These are phyloP conservation scores for Naematelia encephala DNA, from an alignment of 768 basidiomycete genomes.

Conservation along the genomic window DNA sequence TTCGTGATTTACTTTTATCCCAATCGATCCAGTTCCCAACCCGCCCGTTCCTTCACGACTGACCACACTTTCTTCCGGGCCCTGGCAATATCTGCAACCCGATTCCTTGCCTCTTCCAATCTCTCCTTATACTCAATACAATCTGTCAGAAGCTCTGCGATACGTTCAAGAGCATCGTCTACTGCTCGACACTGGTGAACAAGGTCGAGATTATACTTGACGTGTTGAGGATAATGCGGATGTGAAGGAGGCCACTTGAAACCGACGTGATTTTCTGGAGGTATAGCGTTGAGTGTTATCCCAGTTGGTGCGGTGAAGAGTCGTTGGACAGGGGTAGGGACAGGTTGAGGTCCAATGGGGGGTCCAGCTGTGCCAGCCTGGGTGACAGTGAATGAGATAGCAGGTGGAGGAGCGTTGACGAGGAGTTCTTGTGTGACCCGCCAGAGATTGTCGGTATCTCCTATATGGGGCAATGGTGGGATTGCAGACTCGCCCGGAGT, in stretches of 20 bases:
- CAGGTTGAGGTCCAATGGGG: slow-evolving; percentile 5
- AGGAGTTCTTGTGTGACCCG: slow-evolving; percentile 38
- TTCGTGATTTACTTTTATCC: slow-evolving; percentile 1
- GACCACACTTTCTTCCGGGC: slow-evolving; percentile 50
- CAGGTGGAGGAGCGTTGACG: slow-evolving; percentile 19
- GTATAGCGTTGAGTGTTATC: slow-evolving; percentile 30
- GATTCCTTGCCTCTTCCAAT: slow-evolving; percentile 48
- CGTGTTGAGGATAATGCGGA: slow-evolving; percentile 18
- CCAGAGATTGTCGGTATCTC: slow-evolving; percentile 41
- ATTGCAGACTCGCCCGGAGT: slow-evolving; percentile 2
- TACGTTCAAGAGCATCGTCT: slow-evolving; percentile 45
- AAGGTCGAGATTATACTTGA: slow-evolving; percentile 44
- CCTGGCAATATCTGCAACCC: slow-evolving; percentile 49
- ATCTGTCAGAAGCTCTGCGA: slow-evolving; percentile 48
- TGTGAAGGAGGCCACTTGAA: slow-evolving; percentile 18
- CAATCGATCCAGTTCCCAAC: slow-evolving; percentile 29
- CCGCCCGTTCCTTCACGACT: slow-evolving; percentile 46
- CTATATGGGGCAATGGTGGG: slow-evolving; percentile 32
- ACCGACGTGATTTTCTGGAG: slow-evolving; percentile 26
- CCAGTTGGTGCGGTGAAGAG: slow-evolving; percentile 48
- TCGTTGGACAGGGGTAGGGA: slow-evolving; percentile 40
- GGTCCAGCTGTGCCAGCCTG: slow-evolving; percentile 8
- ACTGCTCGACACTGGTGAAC: slow-evolving; percentile 38
- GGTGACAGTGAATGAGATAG: slow-evolving; percentile 22
- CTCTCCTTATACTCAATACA: slow-evolving; percentile 50